These are phyloP conservation scores for Venturia nashicola DNA, from an alignment of 2,329 filamentous ascomycete genomes.

Conservation along the genomic window DNA sequence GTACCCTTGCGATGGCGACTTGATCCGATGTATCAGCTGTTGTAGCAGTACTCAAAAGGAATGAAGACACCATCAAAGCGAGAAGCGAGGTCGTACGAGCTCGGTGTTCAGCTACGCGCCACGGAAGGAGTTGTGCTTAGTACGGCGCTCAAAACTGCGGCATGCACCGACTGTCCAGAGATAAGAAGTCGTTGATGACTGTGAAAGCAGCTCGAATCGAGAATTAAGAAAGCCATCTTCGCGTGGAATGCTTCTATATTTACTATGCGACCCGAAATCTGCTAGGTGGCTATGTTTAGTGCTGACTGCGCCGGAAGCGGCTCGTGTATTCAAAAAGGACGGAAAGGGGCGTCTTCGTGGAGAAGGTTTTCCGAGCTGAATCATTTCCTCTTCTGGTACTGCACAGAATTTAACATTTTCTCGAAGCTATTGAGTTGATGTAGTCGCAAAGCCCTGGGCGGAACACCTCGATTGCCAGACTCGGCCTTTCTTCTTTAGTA, in stretches of 20 bases:
- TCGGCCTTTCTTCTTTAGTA: neutral
- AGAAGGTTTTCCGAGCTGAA: neutral
- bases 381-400: neutral
- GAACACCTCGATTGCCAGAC: neutral
- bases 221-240: neutral
- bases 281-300: neutral
- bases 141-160: neutral
- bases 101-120: neutral
- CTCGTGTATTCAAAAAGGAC: neutral
- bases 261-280: neutral
- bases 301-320: neutral
- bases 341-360: neutral
- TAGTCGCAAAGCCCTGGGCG: too few species aligned
- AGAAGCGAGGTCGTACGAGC: neutral
- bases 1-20: neutral
- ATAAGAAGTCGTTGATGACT: neutral
- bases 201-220: neutral
- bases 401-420: too few species aligned
- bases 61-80: neutral
- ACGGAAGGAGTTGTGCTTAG: neutral
- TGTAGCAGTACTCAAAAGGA: neutral
- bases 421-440: too few species aligned
- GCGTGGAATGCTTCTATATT: neutral
- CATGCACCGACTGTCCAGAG: neutral
- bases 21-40: neutral